Evolutionary conservation across 352 stramenopile species (phyloP).

Genomic region (Phytophthora tubulina): DNA sequence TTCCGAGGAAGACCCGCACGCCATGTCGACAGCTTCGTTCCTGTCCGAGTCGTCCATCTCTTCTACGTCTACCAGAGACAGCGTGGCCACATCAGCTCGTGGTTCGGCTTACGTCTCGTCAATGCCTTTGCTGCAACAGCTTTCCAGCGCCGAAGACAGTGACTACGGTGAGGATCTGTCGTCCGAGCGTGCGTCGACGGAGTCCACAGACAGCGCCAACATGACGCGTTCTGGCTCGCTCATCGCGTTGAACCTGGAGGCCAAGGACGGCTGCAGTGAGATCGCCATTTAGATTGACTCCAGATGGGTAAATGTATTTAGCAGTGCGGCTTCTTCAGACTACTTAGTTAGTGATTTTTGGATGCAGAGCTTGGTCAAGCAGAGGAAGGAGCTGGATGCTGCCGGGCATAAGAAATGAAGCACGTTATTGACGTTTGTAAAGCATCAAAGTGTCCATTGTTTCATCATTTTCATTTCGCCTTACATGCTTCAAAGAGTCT

Average conservation of each 20-base stretch:
- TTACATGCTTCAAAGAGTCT: slow-evolving; percentile 1
- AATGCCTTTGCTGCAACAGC: slow-evolving; percentile 40
- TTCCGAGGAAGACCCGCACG: slow-evolving; percentile 27
- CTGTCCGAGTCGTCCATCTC: slow-evolving; percentile 40
- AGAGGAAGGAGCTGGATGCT: slow-evolving; percentile 7
- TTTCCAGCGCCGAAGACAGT: slow-evolving; percentile 34
- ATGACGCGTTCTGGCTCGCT: slow-evolving; percentile 44
- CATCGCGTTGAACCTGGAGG: slow-evolving; percentile 49
- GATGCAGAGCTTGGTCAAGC: slow-evolving; percentile 12
- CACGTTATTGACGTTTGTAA: slow-evolving; percentile 28
- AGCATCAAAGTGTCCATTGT: slow-evolving; percentile 3
- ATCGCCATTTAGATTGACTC: slow-evolving; percentile 45
- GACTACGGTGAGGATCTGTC: slow-evolving; percentile 40
- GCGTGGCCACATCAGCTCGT: slow-evolving; percentile 18
- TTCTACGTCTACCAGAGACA: slow-evolving; percentile 38
- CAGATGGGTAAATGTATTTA: slow-evolving; percentile 43
- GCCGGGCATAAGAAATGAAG: slow-evolving; percentile 43
- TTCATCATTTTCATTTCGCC: slow-evolving; percentile 8
- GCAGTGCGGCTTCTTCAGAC: slow-evolving; percentile 28
- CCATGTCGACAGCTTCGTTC: slow-evolving; percentile 37
- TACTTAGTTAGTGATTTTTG: slow-evolving; percentile 28
- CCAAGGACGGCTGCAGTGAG: slow-evolving; percentile 45
- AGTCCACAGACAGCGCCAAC: slow-evolving; percentile 36
- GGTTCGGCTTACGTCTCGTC: slow-evolving; percentile 34
- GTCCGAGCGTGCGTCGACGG: slow-evolving; percentile 35